Evolutionary conservation across 1,284 basidiomycete genomes (phyloP).

Genomic region (Fomitopsis palustris): DNA sequence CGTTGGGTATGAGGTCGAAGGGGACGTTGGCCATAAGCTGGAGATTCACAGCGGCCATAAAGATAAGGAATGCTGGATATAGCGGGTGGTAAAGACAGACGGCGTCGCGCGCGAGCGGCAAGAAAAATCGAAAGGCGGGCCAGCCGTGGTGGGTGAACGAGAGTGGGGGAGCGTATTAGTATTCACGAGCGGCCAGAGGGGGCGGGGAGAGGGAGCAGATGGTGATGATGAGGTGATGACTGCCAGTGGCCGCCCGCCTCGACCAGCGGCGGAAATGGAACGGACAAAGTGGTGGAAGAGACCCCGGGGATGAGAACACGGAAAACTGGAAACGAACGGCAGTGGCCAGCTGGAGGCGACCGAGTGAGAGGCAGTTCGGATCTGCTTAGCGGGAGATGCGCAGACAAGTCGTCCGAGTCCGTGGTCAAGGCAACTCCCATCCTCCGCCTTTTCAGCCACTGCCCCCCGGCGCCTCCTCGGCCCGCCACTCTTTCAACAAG

Average conservation of each 20-base stretch:
- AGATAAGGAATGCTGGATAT: conserved; percentile 21
- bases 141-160: conserved; percentile 32
- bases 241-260: conserved; percentile 8
- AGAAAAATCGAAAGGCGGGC: conserved; percentile 31
- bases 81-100: conserved; percentile 30
- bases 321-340: conserved; percentile 17
- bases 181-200: conserved; percentile 6
- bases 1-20: conserved; percentile 65
- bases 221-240: conserved; percentile 18
- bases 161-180: conserved; percentile 28
- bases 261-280: conserved; percentile 11
- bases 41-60: conserved; percentile 70
- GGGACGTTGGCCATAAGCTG: conserved; percentile 66
- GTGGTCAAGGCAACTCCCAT: conserved; percentile 69
- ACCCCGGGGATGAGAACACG: conserved; percentile 6
- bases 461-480: conserved; percentile 2
- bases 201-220: conserved; percentile 6
- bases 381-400: conserved; percentile 23
- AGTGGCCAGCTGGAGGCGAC: background rate
- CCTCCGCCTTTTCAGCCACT: background rate
- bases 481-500: background rate
- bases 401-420: conserved; percentile 29
- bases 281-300: background rate
- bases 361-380: conserved; percentile 23
- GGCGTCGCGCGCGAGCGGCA: conserved; percentile 11